Conservation (phyloP, 2,329 filamentous ascomycete species). For the Fusarium solani-melongenae region DNA sequence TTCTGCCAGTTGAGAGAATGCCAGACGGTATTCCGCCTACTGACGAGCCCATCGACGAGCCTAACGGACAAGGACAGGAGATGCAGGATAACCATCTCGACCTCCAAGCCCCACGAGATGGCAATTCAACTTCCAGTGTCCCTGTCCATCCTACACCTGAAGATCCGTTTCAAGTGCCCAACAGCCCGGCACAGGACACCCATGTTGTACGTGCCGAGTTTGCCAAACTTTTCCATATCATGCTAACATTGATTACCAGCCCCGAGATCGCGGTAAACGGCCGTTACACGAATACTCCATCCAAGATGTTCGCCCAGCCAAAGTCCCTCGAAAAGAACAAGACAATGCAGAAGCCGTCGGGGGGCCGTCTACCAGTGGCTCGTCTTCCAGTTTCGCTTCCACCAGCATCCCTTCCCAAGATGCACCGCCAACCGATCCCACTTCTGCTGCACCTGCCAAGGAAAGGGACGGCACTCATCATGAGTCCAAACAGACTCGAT, state of each 20-base stretch:
- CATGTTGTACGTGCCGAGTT: background rate
- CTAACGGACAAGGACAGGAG: background rate
- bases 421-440: too few species aligned
- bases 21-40: background rate
- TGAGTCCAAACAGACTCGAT: background rate
- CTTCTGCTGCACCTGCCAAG: background rate
- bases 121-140: background rate
- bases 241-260: background rate
- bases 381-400: background rate
- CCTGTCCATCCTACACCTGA: background rate
- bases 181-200: background rate
- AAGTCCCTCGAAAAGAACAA: conserved; percentile 1
- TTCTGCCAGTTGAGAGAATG: background rate
- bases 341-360: background rate
- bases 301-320: background rate
- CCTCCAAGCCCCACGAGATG: background rate
- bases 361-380: background rate
- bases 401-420: background rate
- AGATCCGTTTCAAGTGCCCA: conserved; percentile 4
- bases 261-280: conserved; percentile 1
- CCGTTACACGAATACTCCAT: background rate
- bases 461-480: background rate
- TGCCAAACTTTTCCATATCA: background rate
- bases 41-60: background rate
- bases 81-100: background rate